Evolutionary conservation across 805 yeast genomes (phyloP).

Genomic region (Saturnispora gosingensis): DNA sequence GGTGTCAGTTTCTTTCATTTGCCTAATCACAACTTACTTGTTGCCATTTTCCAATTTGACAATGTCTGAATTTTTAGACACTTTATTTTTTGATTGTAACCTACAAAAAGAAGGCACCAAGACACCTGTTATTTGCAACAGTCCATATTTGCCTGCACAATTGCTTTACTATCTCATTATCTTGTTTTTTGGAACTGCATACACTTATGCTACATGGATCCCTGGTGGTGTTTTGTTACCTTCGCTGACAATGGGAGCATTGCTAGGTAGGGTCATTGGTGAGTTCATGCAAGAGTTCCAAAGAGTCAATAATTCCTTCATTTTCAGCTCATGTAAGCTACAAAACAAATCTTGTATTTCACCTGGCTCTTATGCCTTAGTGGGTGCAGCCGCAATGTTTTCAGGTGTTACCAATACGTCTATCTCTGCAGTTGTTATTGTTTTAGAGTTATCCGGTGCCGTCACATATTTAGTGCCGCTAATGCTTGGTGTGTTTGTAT

Average conservation of each 20-base stretch:
- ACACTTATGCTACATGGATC: slow-evolving; percentile 58
- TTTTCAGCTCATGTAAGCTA: slow-evolving; percentile 33
- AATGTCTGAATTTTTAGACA: slow-evolving; percentile 45
- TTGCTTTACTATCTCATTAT: slow-evolving; percentile 11
- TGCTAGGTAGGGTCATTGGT: slow-evolving; percentile 49
- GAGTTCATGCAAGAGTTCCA: slow-evolving; percentile 43
- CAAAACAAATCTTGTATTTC: slow-evolving; percentile 46
- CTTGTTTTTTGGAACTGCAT: slow-evolving; percentile 45
- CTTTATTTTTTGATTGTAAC: slow-evolving; percentile 61
- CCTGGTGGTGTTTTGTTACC: slow-evolving; percentile 67
- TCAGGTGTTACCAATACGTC: slow-evolving; percentile 78
- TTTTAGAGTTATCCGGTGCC: slow-evolving; percentile 83
- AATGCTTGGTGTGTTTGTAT: slow-evolving; percentile 71
- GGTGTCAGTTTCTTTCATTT: slow-evolving; percentile 33
- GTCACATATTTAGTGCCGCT: slow-evolving; percentile 75
- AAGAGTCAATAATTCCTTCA: slow-evolving; percentile 29
- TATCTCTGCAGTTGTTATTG: slow-evolving; percentile 68
- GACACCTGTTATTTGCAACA: slow-evolving; percentile 14
- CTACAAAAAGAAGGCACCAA: slow-evolving; percentile 5
- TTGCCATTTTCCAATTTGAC: slow-evolving; percentile 38
- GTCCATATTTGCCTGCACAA: slow-evolving; percentile 30
- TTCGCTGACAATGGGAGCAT: slow-evolving; percentile 52
- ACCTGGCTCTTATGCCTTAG: slow-evolving; percentile 82
- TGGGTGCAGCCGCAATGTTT: slow-evolving; percentile 78
- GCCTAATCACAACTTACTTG: slow-evolving; percentile 50